phyloP scores from a whole-genome alignment of 1,139 yeast species.

The Diutina siamensis region DNA sequence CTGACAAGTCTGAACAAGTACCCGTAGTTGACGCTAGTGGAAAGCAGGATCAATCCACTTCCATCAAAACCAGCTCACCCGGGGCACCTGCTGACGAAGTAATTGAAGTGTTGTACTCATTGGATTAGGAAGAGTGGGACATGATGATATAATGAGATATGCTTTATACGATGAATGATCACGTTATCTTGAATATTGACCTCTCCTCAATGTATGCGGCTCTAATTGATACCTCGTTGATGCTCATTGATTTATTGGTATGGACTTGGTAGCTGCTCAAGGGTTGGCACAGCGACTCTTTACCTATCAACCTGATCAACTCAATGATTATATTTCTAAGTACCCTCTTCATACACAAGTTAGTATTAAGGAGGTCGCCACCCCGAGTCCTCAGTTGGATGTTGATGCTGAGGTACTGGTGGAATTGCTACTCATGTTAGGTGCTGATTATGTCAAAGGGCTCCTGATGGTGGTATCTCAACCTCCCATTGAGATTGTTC shows the following conservation, averaged over 20 bases:
- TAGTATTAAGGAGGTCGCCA: not conserved
- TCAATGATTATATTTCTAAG: not conserved
- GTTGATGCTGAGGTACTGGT: not conserved
- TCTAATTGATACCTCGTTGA: no score
- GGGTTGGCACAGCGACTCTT: not conserved
- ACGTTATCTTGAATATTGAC: no score
- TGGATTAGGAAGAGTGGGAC: not conserved
- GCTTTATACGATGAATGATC: no score
- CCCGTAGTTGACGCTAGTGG: not conserved
- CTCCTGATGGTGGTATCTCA: not conserved
- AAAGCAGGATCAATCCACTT: not conserved
- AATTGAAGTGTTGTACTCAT: not conserved
- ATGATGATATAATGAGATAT: no score
- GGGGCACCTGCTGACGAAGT: not conserved
- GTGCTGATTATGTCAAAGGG: not conserved
- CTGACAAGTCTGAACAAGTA: not conserved
- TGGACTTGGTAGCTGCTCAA: not conserved
- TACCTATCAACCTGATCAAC: not conserved
- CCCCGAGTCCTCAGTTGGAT: not conserved
- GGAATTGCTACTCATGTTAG: not conserved
- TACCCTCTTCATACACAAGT: not conserved
- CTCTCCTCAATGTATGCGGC: no score
- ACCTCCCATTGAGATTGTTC: not conserved
- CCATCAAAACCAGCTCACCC: not conserved
- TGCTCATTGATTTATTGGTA: not conserved